Evolutionary conservation across 140 eudicot species (phyloP), one percentile per base, ranked within the genome.

Genomic region (Stevia rebaudiana): DNA sequence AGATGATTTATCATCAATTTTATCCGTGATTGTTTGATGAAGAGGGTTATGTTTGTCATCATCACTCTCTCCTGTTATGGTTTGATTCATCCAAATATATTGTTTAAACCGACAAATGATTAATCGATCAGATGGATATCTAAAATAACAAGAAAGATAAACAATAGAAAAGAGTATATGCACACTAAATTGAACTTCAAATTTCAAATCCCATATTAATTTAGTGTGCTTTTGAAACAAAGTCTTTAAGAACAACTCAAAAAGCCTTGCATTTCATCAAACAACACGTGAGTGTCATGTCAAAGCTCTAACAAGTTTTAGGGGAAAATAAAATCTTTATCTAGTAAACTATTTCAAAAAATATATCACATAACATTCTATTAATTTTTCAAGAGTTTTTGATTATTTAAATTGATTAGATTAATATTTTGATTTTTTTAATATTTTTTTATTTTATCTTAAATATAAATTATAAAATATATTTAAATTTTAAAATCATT

Each of bases 51-150:
- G 22, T 62, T 68, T 74, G 28, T 67, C 82, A 50, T 58, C 73
- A 70, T 81, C 91, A 68, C 71, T 61, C 43, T 75, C 95, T 51
- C 84, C 94, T 84, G 46, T 70, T 71, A 80, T 61, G 72, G 25
- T 67, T 66, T 63, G 69, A 67, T 60, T 58, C 69, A 74, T 74
- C 50, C 25, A 51, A 10, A 70, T 15, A 25, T 33, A 40, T 17
- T 30, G 28, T 44, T 54, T 46, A 78, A 42, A 63, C 11, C 53
- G 63, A 63, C 31, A 11, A 4, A 1, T 1, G 13, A 17, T 69
- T 54, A 28, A 41, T 6, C 50, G 35, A 51, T 50, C 24, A 24
- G n/a, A 30, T 12, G 52, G 12, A 40, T 18, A 13, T 39, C 18
- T 63, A 22, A 50, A 63, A n/a, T n/a, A n/a, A n/a, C n/a, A n/a